Percentiles rank a stretch among this genome's conserved stretches.
Evolutionary conservation across 2,329 filamentous ascomycete genomes (phyloP).

Genomic region (Xylaria sp.): DNA sequence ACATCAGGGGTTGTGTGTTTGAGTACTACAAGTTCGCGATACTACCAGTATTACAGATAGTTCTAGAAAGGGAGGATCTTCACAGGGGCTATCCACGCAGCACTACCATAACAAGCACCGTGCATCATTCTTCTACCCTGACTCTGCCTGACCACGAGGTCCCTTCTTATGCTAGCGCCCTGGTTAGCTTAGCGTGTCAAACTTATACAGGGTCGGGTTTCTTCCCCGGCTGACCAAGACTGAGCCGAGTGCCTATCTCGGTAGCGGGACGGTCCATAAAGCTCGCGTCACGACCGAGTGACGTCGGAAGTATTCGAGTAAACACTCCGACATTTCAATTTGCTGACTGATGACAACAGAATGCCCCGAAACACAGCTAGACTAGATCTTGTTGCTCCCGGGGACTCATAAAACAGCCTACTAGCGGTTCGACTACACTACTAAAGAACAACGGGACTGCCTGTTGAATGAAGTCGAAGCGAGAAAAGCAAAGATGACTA

Average conservation of each 20-base stretch:
- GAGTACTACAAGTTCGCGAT: neutral
- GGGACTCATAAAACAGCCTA: neutral
- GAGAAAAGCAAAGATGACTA: constrained; percentile 1
- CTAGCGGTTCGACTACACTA: neutral
- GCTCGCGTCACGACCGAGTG: constrained; percentile 1
- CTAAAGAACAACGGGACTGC: neutral
- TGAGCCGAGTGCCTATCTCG: constrained; percentile 10
- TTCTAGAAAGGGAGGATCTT: no score
- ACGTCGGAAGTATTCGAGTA: neutral
- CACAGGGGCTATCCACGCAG: no score
- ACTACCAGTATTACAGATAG: neutral
- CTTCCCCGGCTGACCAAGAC: constrained; percentile 1
- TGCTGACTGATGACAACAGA: neutral
- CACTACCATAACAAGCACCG: neutral
- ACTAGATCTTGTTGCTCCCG: neutral
- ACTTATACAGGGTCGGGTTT: neutral
- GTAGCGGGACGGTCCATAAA: constrained; percentile 20
- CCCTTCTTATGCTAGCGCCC: neutral
- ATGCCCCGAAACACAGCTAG: neutral
- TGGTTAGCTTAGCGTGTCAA: constrained; percentile 5
- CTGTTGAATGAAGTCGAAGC: neutral
- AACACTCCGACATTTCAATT: neutral
- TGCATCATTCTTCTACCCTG: neutral
- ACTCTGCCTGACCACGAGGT: neutral
- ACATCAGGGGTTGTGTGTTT: neutral